phyloP scores from a whole-genome alignment of 257 asterid genomes.

The Solanum chmielewskii region DNA sequence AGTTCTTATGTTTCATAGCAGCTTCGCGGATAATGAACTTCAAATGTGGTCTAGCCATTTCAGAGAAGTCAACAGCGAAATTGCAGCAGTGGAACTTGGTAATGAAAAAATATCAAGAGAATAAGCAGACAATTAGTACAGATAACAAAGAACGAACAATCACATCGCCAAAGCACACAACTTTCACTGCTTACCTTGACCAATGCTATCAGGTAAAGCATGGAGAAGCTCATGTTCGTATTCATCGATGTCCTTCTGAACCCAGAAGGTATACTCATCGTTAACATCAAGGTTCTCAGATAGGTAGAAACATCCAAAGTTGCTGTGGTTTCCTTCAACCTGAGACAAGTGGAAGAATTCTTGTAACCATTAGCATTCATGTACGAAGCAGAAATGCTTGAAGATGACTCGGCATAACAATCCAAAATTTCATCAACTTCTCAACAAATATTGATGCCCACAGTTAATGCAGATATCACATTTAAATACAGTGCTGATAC shows the following conservation, averaged over 20 bases:
- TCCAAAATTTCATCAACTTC: not conserved
- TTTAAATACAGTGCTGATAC: not conserved
- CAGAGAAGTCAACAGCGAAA: not conserved
- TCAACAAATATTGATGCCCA: not conserved
- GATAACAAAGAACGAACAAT: not conserved
- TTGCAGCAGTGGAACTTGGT: not conserved
- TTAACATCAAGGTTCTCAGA: constrained; percentile 83
- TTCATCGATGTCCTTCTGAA: constrained; percentile 51
- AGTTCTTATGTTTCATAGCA: not conserved
- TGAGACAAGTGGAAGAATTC: constrained; percentile 16
- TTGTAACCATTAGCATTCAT: not conserved
- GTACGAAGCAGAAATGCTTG: not conserved
- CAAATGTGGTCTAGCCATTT: not conserved
- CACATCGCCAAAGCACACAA: not conserved
- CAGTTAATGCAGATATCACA: not conserved
- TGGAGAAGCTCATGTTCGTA: constrained; percentile 26
- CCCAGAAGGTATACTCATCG: constrained; percentile 80
- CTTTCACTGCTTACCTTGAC: constrained; percentile 36
- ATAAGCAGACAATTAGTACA: not conserved
- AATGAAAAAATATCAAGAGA: not conserved
- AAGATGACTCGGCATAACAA: not conserved
- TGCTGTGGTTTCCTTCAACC: constrained; percentile 68
- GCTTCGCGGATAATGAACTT: not conserved
- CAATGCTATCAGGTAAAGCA: constrained; percentile 45
- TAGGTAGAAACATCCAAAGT: constrained; percentile 67